Evolutionary conservation across 495 filamentous ascomycete genomes (phyloP), one percentile per base, ranked within the genome.

Genomic region (Penicillium mononematosum): DNA sequence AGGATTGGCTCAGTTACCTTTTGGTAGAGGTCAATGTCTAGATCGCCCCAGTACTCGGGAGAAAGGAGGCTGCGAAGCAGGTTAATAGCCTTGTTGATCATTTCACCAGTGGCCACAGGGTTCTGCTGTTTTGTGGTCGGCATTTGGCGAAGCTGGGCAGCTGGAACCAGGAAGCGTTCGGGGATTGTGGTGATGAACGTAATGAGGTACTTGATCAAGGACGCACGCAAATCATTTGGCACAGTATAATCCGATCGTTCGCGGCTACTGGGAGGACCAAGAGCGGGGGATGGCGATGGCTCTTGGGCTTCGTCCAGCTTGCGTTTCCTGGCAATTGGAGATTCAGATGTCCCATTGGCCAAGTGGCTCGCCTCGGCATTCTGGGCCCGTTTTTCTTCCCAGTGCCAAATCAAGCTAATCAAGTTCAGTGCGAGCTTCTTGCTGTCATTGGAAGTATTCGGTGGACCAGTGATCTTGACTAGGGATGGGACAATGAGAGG

Each of bases 401-500:
- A 99, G 43, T 86, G 80, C 85, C 91, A 91, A 58, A 98, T 89
- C 49, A 98, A 69, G 56, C 81, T 86, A 70, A 98, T 92, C 59
- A 99, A 80, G 59, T 92, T 92, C 29, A 99, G 79, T 0, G 90
- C 93, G 4, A 97, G 79, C 68, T 91, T 96, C 72, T 94, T 95
- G 72, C 85, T 91, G 66, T 99, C 95, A 50, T 91, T 93, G 0
- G 92, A 96, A 6, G 90, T 86, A 52, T 88, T 95, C 7, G 91
- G 86, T 20, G 89, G 87, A 34, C 85, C 81, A 2, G 92, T 90
- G 59, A 98, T 90, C 70, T 97, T 98, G 32, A 87, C 81, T 20
- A 99, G 76, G 3, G 90, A 92, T 10, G 85, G 86, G 55, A 98
- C 92, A 61, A 98, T 96, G 58, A 92, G 81, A 55, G 88, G 85